Conservation (phyloP, 169 alveolate genomes). For the Cyclospora cayetanensis region DNA sequence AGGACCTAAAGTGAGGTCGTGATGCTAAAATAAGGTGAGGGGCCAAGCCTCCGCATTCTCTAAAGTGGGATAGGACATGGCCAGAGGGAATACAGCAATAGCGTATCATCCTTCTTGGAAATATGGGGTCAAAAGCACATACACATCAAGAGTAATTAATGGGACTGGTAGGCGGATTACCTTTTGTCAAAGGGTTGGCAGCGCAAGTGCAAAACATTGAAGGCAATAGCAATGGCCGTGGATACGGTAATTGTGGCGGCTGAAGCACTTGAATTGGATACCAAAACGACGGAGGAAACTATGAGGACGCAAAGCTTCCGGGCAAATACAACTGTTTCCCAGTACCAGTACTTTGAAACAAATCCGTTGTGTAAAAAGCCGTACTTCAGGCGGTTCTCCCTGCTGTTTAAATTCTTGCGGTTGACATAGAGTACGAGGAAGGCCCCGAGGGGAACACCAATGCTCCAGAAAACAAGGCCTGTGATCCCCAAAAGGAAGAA, state of each 20-base stretch:
- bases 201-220: conserved; percentile 79
- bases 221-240: conserved; percentile 79
- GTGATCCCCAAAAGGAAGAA: conserved; percentile 80
- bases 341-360: conserved; percentile 82
- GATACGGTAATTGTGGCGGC: conserved; percentile 79
- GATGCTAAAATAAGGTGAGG: too few species aligned
- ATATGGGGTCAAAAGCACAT: too few species aligned
- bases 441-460: conserved; percentile 84
- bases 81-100: too few species aligned
- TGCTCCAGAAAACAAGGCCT: conserved; percentile 84
- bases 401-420: conserved; percentile 80
- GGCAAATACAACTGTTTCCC: conserved; percentile 85
- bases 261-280: conserved; percentile 78
- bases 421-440: conserved; percentile 79
- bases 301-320: conserved; percentile 82
- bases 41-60: too few species aligned
- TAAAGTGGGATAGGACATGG: too few species aligned
- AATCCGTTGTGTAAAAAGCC: conserved; percentile 88
- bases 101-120: too few species aligned
- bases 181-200: conserved; percentile 86
- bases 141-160: too few species aligned
- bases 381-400: conserved; percentile 81
- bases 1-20: too few species aligned
- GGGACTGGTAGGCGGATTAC: conserved; percentile 50
- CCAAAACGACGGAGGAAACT: conserved; percentile 80